These are phyloP conservation scores for Filosporella fistucella DNA, from an alignment of 495 filamentous ascomycete genomes.

Conservation along the genomic window DNA sequence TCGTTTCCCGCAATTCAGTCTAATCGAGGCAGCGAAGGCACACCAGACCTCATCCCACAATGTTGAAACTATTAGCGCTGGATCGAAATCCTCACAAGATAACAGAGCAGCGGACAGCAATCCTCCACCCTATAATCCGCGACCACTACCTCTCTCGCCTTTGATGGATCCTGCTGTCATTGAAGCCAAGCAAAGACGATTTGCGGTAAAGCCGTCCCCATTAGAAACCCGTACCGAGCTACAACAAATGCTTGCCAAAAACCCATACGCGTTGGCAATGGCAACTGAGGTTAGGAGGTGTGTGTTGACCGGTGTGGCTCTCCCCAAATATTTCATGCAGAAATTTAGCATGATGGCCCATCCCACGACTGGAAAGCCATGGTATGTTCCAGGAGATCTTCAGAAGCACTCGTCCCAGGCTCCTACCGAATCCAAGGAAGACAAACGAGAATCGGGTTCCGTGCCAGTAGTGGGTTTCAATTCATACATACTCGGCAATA, in stretches of 20 bases:
- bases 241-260: conserved; percentile 47
- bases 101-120: background rate
- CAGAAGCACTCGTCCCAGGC: background rate
- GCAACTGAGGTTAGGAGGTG: conserved; percentile 63
- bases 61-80: no score
- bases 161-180: conserved; percentile 44
- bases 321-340: conserved; percentile 63
- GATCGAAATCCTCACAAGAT: no score
- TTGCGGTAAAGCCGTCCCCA: no score
- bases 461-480: no score
- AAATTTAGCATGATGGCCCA: conserved; percentile 53
- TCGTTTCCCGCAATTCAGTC: no score
- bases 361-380: conserved; percentile 49
- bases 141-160: conserved; percentile 38
- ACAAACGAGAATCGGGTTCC: background rate
- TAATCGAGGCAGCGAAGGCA: no score
- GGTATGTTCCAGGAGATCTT: conserved; percentile 53
- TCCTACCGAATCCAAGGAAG: background rate
- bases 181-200: conserved; percentile 28
- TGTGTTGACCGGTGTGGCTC: conserved; percentile 40
- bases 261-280: conserved; percentile 61
- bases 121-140: no score
- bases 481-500: no score
- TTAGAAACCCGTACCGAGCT: no score
- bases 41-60: no score